Conservation (phyloP, 805 yeast genomes). For the Candida pseudofarinosa region DNA sequence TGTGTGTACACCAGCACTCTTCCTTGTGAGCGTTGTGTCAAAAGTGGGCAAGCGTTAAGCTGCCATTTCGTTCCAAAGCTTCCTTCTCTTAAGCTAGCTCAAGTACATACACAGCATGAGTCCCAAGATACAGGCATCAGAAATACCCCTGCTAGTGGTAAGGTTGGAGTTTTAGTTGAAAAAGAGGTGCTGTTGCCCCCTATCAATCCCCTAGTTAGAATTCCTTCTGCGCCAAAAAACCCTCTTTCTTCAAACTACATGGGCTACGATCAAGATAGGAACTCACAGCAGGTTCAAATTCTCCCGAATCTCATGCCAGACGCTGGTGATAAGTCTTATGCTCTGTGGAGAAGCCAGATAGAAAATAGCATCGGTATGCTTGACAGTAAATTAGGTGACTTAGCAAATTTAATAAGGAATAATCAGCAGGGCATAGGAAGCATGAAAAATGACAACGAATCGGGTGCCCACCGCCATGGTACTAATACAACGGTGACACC, state of each 20-base stretch:
- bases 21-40: constrained; percentile 58
- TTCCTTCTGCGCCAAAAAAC: background rate
- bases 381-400: constrained; percentile 34
- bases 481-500: background rate
- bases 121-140: background rate
- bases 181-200: constrained; percentile 14
- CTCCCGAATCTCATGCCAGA: background rate
- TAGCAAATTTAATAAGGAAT: constrained; percentile 30
- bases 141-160: background rate
- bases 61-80: constrained; percentile 57
- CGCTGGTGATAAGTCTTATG: constrained; percentile 1
- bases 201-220: constrained; percentile 7
- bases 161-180: background rate
- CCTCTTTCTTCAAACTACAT: background rate
- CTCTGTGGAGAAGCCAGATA: constrained; percentile 31
- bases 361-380: constrained; percentile 33
- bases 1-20: constrained; percentile 47
- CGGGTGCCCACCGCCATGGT: background rate
- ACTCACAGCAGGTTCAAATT: background rate
- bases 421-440: constrained; percentile 28
- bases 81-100: constrained; percentile 37
- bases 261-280: background rate
- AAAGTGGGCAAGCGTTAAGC: constrained; percentile 39
- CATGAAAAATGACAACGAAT: constrained; percentile 11
- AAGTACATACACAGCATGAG: constrained; percentile 4